A percentile compares a stretch with the other conserved stretches of the same genome.
Conservation (phyloP, 805 yeast species). For the Pichia cephalocereana region DNA sequence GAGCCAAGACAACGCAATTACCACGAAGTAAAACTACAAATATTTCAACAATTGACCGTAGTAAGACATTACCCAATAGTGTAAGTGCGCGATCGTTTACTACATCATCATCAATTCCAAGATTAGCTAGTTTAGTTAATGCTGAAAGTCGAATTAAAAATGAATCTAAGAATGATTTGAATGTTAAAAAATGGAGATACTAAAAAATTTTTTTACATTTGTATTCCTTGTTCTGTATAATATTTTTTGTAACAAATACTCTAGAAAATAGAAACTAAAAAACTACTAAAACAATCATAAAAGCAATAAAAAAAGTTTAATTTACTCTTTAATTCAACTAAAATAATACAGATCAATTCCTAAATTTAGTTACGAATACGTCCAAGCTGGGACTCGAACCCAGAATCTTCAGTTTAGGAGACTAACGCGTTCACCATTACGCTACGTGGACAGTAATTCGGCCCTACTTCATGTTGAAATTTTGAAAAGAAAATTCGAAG, state of each 20-base stretch:
- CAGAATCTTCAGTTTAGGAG: slow-evolving; percentile 13
- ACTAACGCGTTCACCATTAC: slow-evolving; percentile 12
- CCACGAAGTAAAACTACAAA: slow-evolving; percentile 5
- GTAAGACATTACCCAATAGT: neutral
- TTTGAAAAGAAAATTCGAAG: neutral
- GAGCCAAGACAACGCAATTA: neutral
- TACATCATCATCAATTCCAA: slow-evolving; percentile 8
- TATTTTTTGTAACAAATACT: neutral
- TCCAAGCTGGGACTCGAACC: slow-evolving; percentile 14
- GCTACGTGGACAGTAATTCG: slow-evolving; percentile 8
- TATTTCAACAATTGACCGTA: neutral
- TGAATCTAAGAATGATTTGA: slow-evolving; percentile 1
- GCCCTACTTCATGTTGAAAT: too few relatives aligned
- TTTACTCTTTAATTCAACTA: neutral
- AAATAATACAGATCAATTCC: neutral
- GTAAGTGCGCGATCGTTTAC: neutral
- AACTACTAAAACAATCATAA: neutral
- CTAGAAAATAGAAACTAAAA: neutral
- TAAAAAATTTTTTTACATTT: neutral
- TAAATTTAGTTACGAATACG: neutral
- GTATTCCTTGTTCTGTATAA: neutral
- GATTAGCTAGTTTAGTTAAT: slow-evolving; percentile 8
- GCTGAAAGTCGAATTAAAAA: slow-evolving; percentile 5
- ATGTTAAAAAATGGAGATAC: slow-evolving; percentile 4
- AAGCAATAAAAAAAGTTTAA: neutral